phyloP scores from a whole-genome alignment of 306 rosid species.

The Quercus glauca region DNA sequence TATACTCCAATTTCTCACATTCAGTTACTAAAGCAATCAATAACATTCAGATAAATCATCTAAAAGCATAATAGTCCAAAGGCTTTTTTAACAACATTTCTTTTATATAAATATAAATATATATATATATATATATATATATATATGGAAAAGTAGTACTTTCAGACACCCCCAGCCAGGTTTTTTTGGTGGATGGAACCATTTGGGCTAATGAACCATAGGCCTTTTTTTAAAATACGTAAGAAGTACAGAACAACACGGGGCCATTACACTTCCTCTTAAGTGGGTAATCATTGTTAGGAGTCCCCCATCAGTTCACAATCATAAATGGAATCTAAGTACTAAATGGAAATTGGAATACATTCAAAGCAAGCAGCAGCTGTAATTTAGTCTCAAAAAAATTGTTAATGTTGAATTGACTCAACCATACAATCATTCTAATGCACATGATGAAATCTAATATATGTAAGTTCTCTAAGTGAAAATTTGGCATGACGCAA shows the following conservation, averaged over 20 bases:
- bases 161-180: background rate
- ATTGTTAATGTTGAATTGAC: background rate
- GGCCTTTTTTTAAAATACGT: background rate
- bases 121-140: too few species aligned
- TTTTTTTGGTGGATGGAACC: background rate
- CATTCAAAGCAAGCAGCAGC: background rate
- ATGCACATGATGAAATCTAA: background rate
- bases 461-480: background rate
- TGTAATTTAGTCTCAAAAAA: background rate
- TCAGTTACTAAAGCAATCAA: too few species aligned
- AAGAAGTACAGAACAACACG: background rate
- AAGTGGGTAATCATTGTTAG: background rate
- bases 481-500: background rate
- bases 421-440: background rate
- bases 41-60: too few species aligned
- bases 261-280: background rate
- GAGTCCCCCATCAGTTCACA: background rate
- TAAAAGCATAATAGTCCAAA: too few species aligned
- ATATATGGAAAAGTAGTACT: too few species aligned
- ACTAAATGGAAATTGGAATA: background rate
- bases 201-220: background rate
- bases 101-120: too few species aligned
- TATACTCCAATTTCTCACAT: too few species aligned
- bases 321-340: background rate
- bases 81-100: too few species aligned